phyloP scores from a whole-genome alignment of 345 rosid genomes.

The Eucalyptus curtisii region DNA sequence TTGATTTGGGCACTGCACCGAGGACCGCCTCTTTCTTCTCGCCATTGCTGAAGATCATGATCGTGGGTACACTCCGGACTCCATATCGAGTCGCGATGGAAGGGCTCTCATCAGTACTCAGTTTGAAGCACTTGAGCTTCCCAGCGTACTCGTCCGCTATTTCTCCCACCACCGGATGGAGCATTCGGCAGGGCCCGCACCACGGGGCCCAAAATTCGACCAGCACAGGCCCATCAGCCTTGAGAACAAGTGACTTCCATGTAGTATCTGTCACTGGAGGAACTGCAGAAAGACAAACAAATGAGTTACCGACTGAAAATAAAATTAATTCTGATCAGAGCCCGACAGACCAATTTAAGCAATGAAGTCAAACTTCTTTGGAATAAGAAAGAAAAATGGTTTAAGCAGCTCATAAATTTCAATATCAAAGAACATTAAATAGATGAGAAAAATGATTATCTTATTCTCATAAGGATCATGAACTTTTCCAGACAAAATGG shows the following conservation, averaged over 20 bases:
- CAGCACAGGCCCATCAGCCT: conserved; percentile 48
- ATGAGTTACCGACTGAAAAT: background rate
- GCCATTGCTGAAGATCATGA: conserved; percentile 39
- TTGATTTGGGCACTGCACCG: conserved; percentile 41
- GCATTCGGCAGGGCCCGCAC: conserved; percentile 59
- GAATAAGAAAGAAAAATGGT: background rate
- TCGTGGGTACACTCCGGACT: conserved; percentile 48
- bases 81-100: conserved; percentile 31
- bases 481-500: background rate
- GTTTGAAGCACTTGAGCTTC: conserved; percentile 28
- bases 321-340: background rate
- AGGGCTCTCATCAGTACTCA: conserved; percentile 43
- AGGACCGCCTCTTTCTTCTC: conserved; percentile 42
- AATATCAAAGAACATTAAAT: background rate
- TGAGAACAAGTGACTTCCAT: conserved; percentile 42
- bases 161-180: conserved; percentile 40
- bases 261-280: conserved; percentile 36
- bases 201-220: conserved; percentile 62
- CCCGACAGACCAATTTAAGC: background rate
- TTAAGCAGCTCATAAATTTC: background rate
- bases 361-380: background rate
- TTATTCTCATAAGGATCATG: background rate
- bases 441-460: background rate
- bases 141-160: conserved; percentile 35
- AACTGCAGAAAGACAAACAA: conserved; percentile 11